phyloP scores from a whole-genome alignment of 305 asterid genomes.

The Fraxinus ornus region DNA sequence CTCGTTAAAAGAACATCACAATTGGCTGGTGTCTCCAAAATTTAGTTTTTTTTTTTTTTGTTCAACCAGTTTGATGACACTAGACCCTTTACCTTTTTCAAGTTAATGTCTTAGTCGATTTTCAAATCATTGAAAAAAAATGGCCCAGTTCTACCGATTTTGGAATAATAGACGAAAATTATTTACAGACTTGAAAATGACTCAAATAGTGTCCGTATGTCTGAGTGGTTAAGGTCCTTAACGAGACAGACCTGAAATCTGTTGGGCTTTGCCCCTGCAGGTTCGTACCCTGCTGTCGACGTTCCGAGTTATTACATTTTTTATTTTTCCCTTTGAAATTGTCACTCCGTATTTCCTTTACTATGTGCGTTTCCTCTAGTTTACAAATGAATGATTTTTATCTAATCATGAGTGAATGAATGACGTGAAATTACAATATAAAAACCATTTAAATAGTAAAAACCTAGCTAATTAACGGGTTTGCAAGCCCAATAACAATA shows the following conservation, averaged over 20 bases:
- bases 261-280: slow-evolving; percentile 95
- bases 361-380: not conserved
- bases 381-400: not conserved
- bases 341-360: not conserved
- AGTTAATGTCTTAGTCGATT: too few species aligned
- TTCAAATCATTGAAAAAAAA: not conserved
- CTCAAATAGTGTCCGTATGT: slow-evolving; percentile 49
- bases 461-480: too few species aligned
- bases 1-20: not conserved
- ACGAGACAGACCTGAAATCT: slow-evolving; percentile 93
- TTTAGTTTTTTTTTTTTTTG: not conserved
- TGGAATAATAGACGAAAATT: not conserved
- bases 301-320: not conserved
- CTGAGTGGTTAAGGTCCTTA: slow-evolving; percentile 99
- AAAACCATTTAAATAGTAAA: too few species aligned
- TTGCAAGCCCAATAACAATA: too few species aligned
- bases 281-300: slow-evolving; percentile 94
- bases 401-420: not conserved
- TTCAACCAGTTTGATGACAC: not conserved
- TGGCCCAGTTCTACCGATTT: not conserved
- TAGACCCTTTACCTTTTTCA: not conserved
- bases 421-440: too few species aligned
- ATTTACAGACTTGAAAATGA: too few species aligned
- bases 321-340: not conserved
- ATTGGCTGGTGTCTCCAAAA: not conserved